Evolutionary conservation across 2,329 filamentous ascomycete genomes (phyloP).

Genomic region (Fusarium fracticaudum): DNA sequence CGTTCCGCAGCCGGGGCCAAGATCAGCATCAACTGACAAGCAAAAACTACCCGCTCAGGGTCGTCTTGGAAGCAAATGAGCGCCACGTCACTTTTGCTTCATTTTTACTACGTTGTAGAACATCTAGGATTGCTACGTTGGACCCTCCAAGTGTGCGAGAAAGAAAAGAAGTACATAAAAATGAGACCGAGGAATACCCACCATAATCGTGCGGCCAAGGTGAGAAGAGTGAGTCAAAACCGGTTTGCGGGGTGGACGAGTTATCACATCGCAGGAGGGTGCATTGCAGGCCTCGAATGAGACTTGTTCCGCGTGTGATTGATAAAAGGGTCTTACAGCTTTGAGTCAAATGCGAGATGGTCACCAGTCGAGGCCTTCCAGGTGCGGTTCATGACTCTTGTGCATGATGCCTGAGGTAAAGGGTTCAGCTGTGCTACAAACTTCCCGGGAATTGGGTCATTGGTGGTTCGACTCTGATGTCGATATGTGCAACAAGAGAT

Average conservation of each 20-base stretch:
- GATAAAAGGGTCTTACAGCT: neutral
- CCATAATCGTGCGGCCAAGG: constrained; percentile 13
- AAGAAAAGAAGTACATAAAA: neutral
- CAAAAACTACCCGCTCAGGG: constrained; percentile 4
- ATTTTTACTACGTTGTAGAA: neutral
- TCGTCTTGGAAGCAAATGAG: constrained; percentile 12
- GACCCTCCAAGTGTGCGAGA: neutral
- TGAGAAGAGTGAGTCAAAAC: constrained; percentile 26
- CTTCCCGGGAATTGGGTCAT: constrained; percentile 22
- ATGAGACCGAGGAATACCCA: neutral
- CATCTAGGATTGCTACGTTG: neutral
- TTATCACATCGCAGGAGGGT: constrained; percentile 32
- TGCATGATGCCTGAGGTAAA: constrained; percentile 6
- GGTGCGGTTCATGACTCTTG: constrained; percentile 15
- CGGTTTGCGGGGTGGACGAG: constrained; percentile 25
- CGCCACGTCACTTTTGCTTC: constrained; percentile 28
- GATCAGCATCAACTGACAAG: constrained; percentile 6
- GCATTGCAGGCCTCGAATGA: constrained; percentile 32
- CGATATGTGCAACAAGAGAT: neutral
- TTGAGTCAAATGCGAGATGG: neutral
- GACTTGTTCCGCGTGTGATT: constrained; percentile 3
- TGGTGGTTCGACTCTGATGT: constrained; percentile 33
- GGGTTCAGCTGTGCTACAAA: constrained; percentile 2
- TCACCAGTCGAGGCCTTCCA: constrained; percentile 6
- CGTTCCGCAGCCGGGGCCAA: constrained; percentile 23